Conservation (phyloP, 495 filamentous ascomycete genomes). For the Choiromyces venosus region DNA sequence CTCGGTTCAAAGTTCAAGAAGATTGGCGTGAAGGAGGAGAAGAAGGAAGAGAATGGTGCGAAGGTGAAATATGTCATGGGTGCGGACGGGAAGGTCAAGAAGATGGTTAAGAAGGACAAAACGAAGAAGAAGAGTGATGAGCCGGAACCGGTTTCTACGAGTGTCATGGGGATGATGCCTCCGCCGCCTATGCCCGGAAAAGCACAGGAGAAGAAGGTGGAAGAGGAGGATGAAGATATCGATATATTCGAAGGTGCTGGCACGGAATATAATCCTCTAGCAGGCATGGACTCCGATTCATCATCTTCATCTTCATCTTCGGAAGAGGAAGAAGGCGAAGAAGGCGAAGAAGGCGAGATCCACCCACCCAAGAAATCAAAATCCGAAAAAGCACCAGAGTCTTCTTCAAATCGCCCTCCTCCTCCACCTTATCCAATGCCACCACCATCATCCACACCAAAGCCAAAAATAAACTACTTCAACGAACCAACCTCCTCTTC, state of each 20-base stretch:
- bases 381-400: neutral
- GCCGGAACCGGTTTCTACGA: constrained; percentile 45
- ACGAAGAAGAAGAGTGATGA: constrained; percentile 40
- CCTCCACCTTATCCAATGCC: constrained; percentile 45
- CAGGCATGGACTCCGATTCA: constrained; percentile 56
- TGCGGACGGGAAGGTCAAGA: constrained; percentile 78
- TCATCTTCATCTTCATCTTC: constrained; percentile 42
- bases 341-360: constrained; percentile 32
- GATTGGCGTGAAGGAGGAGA: constrained; percentile 57
- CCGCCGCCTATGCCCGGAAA: constrained; percentile 51
- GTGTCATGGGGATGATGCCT: constrained; percentile 54
- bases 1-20: constrained; percentile 78
- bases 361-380: constrained; percentile 28
- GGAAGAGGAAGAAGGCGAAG: constrained; percentile 49
- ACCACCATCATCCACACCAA: constrained; percentile 41
- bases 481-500: constrained; percentile 26
- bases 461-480: constrained; percentile 42
- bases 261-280: constrained; percentile 82
- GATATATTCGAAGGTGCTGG: constrained; percentile 87
- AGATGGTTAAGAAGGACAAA: constrained; percentile 64
- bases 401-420: neutral
- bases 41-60: constrained; percentile 61
- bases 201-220: constrained; percentile 49
- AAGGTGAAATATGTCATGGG: constrained; percentile 80
- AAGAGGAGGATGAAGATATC: constrained; percentile 57